Base-by-base conservation (phyloP, 345 rosid species). In the Linum trigynum region DNA sequence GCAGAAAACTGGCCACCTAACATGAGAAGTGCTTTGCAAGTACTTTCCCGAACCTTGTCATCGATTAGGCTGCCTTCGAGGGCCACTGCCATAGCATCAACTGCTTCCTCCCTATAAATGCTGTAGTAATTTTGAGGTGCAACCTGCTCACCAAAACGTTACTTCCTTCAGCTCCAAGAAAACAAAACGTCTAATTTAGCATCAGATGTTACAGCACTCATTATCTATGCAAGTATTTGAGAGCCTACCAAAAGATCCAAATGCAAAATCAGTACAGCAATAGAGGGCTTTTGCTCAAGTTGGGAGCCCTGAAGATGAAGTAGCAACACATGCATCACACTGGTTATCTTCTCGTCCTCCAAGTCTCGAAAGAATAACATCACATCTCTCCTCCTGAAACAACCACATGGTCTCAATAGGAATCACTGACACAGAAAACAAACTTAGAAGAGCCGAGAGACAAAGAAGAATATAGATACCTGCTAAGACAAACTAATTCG, bases 61-160 rank as follows among this genome's bases (percentile, higher is more conserved):
- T 86, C 71, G 1, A 51, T 67, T 65, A 78, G 53, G 71, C 85
- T 74, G 67, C 15, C 60, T 61, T 79, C 71, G 55, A 86, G 58
- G 48, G 86, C 74, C 71, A 35, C 55, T 70, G 78, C 41, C 58
- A 86, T 75, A 39, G 75, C 81, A 77, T 80, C 77, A 45, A 82
- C 80, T n/a, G 88, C 88, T 69, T 77, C 84, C 65, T 78, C 80
- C 68, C 82, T 74, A 65, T 80, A 77, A 39, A 83, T 72, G 76
- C 82, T 81, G 81, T 66, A 67, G 32, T 23, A 23, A 61, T 79
- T 79, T 43, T n/a, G 73, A 78, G 77, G 76, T 69, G 74, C 83
- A 3, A 65, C 80, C 86, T 83, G 83, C 61, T 48, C 53, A 9
- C 32, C 32, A 55, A 65, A 48, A 69, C 57, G 3, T 40, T 3